Conservation (phyloP, 345 rosid genomes). For the Turnera subulata region DNA sequence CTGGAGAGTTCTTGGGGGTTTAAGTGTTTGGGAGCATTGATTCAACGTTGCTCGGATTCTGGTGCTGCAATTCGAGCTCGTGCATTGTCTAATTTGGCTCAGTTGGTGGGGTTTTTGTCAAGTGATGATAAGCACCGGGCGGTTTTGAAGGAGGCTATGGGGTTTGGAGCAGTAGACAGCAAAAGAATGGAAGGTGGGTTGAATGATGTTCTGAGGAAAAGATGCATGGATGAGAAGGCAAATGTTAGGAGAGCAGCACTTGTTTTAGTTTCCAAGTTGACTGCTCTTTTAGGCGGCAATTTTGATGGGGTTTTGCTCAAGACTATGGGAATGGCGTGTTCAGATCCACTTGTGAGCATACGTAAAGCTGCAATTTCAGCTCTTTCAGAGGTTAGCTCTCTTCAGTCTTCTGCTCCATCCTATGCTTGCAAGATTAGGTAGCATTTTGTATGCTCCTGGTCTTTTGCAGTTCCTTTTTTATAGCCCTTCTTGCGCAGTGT, state of each 20-base stretch:
- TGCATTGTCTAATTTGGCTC: conserved; percentile 77
- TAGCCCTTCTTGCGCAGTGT: neutral
- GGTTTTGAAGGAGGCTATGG: conserved; percentile 52
- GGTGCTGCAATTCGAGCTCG: conserved; percentile 64
- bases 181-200: conserved; percentile 33
- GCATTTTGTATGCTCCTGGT: neutral
- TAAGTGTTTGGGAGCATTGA: conserved; percentile 57
- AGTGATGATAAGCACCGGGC: conserved; percentile 38
- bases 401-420: conserved; percentile 3
- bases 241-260: conserved; percentile 76
- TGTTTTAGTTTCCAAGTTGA: conserved; percentile 62
- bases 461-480: neutral
- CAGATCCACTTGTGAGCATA: conserved; percentile 89
- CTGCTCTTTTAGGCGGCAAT: conserved; percentile 55
- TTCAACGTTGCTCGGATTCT: conserved; percentile 65
- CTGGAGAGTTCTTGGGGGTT: conserved; percentile 46
- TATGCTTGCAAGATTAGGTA: neutral
- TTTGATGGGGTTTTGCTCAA: conserved; percentile 64
- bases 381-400: conserved; percentile 72
- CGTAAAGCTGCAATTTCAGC: conserved; percentile 86
- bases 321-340: conserved; percentile 82
- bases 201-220: conserved; percentile 56
- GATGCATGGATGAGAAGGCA: conserved; percentile 90
- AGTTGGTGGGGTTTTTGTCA: conserved; percentile 59
- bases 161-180: conserved; percentile 32